Evolutionary conservation across 768 basidiomycete species (phyloP).

Genomic region (Tremella mesenterica): DNA sequence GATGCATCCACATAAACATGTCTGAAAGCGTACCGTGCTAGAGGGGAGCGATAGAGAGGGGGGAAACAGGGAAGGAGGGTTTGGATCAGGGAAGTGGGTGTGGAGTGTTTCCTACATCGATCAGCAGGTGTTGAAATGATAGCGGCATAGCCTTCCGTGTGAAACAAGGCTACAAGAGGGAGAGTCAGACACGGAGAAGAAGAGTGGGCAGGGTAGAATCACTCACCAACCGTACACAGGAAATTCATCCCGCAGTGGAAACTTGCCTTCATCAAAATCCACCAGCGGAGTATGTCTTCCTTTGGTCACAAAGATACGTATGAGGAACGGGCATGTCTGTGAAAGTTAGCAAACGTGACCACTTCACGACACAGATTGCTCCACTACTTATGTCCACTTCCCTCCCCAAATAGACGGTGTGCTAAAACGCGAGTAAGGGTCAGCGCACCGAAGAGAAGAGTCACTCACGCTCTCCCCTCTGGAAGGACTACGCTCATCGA

Average conservation of each 20-base stretch:
- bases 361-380: background rate
- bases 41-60: conserved; percentile 31
- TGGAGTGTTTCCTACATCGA: conserved; percentile 31
- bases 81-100: conserved; percentile 30
- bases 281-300: conserved; percentile 30
- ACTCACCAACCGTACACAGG: conserved; percentile 35
- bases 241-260: conserved; percentile 35
- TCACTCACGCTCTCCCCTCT: too few relatives aligned
- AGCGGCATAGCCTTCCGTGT: too few relatives aligned
- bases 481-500: too few relatives aligned
- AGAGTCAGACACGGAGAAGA: background rate
- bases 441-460: too few relatives aligned
- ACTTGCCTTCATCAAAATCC: conserved; percentile 35
- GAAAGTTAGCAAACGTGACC: background rate
- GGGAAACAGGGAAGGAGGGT: conserved; percentile 33
- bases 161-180: background rate
- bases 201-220: background rate
- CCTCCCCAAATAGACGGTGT: too few relatives aligned
- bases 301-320: conserved; percentile 32
- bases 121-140: background rate
- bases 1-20: conserved; percentile 39
- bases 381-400: background rate
- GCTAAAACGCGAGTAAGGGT: too few relatives aligned
- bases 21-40: conserved; percentile 32
- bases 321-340: conserved; percentile 31